Percentiles rank a stretch among this genome's conserved stretches.
phyloP scores from a whole-genome alignment of 306 rosid genomes.

The Trichosanthes truncata region DNA sequence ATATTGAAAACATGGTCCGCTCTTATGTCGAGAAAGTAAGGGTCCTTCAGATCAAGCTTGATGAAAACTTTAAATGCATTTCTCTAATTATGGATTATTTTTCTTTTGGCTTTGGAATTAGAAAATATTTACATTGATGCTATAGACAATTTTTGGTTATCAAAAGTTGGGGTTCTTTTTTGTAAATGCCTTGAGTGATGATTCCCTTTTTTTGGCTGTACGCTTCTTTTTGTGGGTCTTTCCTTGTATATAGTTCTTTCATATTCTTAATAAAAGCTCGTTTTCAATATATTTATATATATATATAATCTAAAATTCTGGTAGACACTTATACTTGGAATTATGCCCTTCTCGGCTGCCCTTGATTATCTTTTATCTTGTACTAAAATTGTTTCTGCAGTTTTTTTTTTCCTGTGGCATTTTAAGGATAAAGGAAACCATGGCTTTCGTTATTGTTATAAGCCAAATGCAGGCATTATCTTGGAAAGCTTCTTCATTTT shows the following conservation, averaged over 20 bases:
- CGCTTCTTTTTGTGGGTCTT: neutral
- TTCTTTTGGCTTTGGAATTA: neutral
- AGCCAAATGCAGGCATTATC: neutral
- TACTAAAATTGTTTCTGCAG: neutral
- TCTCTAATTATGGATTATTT: neutral
- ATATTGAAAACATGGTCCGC: constrained; percentile 98
- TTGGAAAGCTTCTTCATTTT: neutral
- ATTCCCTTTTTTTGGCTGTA: neutral
- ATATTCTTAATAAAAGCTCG: neutral
- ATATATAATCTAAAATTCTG: neutral
- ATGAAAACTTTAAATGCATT: neutral
- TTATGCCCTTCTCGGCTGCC: neutral
- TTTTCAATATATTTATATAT: too few species aligned
- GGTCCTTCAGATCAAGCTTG: neutral
- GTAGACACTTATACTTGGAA: neutral
- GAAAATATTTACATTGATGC: neutral
- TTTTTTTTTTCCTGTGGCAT: neutral
- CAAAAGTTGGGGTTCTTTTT: neutral
- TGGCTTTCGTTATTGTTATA: neutral
- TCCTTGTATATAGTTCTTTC: neutral
- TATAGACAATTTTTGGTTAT: neutral
- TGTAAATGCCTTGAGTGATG: neutral
- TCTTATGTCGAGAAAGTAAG: constrained; percentile 90
- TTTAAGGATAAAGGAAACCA: neutral
- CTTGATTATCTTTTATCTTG: neutral